These are phyloP conservation scores for Eudorina sp. DNA, from an alignment of 139 green algal genomes.

Conservation along the genomic window DNA sequence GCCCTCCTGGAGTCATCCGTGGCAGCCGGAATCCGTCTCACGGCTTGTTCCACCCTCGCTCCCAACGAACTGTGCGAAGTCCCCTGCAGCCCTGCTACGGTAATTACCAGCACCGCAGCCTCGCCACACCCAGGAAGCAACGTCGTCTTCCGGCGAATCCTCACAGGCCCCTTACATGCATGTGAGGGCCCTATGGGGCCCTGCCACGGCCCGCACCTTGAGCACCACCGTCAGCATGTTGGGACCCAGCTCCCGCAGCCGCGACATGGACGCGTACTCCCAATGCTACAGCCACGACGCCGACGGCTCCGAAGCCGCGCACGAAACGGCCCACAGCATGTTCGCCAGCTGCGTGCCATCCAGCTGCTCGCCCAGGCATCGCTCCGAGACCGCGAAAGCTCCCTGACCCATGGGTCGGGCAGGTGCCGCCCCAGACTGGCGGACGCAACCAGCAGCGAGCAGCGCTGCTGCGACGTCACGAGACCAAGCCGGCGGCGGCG, in stretches of 20 bases:
- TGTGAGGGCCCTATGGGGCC: no score
- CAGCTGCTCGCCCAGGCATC: neutral
- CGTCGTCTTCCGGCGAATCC: no score
- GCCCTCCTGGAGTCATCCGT: no score
- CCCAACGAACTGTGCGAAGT: no score
- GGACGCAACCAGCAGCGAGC: conserved; percentile 1
- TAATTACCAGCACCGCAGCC: no score
- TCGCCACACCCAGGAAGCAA: no score
- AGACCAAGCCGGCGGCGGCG: neutral
- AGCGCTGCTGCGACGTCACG: neutral
- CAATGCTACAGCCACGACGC: conserved; percentile 6
- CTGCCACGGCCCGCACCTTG: no score
- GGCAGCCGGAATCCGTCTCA: no score
- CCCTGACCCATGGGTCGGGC: conserved; percentile 27
- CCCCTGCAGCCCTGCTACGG: no score
- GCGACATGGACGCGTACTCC: neutral
- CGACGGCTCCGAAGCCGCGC: conserved; percentile 12
- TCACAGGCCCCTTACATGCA: no score
- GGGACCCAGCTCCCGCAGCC: conserved; percentile 25
- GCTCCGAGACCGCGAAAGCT: conserved; percentile 18
- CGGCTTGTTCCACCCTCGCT: no score
- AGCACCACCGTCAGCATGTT: conserved; percentile 49
- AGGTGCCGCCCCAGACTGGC: conserved; percentile 33
- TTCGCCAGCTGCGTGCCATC: conserved; percentile 18
- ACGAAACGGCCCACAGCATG: conserved; percentile 40